A percentile compares a stretch with the other conserved stretches of the same genome.
Evolutionary conservation across 1,284 basidiomycete genomes (phyloP).

Genomic region (Acaromyces ingoldii): DNA sequence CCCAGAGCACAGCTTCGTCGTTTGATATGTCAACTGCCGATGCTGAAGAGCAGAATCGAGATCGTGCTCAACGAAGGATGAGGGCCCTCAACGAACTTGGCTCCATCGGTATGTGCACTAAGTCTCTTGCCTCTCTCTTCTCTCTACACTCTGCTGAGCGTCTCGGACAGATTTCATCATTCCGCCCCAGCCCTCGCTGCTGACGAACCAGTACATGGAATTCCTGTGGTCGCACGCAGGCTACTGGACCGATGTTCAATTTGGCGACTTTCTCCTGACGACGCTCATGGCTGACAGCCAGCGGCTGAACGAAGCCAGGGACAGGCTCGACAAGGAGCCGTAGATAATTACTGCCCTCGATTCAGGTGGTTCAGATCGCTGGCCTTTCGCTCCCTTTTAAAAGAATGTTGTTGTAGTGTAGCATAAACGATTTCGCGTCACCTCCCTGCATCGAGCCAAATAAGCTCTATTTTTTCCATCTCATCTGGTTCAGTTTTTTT

Average conservation of each 20-base stretch:
- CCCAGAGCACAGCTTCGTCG: not conserved
- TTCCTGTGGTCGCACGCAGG: constrained; percentile 41
- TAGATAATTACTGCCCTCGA: too few relatives aligned
- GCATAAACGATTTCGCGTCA: too few relatives aligned
- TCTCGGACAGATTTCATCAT: constrained; percentile 22
- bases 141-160: not conserved
- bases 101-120: constrained; percentile 8
- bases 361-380: too few relatives aligned
- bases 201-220: constrained; percentile 36
- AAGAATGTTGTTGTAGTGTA: too few relatives aligned
- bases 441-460: too few relatives aligned
- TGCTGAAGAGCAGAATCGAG: not conserved
- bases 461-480: too few relatives aligned
- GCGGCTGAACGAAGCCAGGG: constrained; percentile 6
- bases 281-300: constrained; percentile 22
- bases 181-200: constrained; percentile 27
- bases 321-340: constrained; percentile 2
- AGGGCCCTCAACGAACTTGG: constrained; percentile 12
- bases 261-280: constrained; percentile 42
- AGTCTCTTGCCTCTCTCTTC: not conserved
- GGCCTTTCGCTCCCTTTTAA: too few relatives aligned
- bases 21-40: not conserved
- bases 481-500: too few relatives aligned
- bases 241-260: constrained; percentile 40
- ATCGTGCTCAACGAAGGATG: constrained; percentile 2